Percentiles rank a stretch among this genome's conserved stretches.
phyloP scores from a whole-genome alignment of 2,329 filamentous ascomycete genomes.

The Aspergillus calidoustus region DNA sequence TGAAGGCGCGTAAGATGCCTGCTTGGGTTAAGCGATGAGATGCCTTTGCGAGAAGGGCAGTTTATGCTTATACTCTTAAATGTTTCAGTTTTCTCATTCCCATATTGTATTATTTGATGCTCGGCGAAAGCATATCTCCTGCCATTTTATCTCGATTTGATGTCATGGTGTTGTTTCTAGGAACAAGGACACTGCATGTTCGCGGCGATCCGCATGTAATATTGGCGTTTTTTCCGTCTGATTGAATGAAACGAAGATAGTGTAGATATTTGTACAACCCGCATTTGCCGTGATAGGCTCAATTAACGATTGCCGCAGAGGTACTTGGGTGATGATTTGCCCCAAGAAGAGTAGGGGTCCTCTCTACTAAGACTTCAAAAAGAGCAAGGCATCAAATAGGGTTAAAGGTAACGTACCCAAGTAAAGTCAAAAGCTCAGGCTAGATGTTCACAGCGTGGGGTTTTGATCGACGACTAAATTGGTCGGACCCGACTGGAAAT shows the following conservation, averaged over 20 bases:
- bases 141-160: slow-evolving; percentile 19
- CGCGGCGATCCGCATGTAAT: slow-evolving; percentile 30
- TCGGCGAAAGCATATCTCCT: slow-evolving; percentile 23
- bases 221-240: slow-evolving; percentile 25
- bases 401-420: neutral
- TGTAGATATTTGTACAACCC: slow-evolving; percentile 21
- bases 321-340: neutral
- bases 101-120: slow-evolving; percentile 28
- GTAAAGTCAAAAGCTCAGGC: slow-evolving; percentile 4
- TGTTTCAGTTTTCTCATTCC: slow-evolving; percentile 19
- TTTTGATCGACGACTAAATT: slow-evolving; percentile 1
- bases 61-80: slow-evolving; percentile 28
- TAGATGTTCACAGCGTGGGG: slow-evolving; percentile 13
- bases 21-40: slow-evolving; percentile 87
- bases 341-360: neutral
- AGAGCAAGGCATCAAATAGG: neutral
- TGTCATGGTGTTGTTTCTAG: slow-evolving; percentile 26
- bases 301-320: neutral
- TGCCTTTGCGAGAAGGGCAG: neutral
- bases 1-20: slow-evolving; percentile 98
- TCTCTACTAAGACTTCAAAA: neutral
- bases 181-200: slow-evolving; percentile 26
- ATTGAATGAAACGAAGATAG: slow-evolving; percentile 21
- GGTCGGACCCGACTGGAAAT: neutral
- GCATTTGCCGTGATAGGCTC: slow-evolving; percentile 5